These are phyloP conservation scores for Leccinum subfulvum DNA, from an alignment of 1,284 basidiomycete species.

Conservation along the genomic window DNA sequence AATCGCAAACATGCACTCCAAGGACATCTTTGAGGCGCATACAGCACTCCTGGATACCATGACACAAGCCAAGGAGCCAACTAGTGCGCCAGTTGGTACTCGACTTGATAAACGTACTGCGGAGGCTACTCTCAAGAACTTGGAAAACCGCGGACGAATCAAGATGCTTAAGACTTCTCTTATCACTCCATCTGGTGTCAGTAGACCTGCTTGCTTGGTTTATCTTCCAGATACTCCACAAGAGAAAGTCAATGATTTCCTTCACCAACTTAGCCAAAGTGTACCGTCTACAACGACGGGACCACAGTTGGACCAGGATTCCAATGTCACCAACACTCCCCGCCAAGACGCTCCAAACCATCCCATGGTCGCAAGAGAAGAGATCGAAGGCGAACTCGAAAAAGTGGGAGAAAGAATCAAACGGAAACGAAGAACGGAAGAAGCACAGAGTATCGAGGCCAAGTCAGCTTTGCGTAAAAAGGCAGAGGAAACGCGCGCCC, in stretches of 20 bases:
- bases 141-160: slow-evolving; percentile 63
- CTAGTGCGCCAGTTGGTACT: slow-evolving; percentile 65
- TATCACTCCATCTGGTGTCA: slow-evolving; percentile 50
- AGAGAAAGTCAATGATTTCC: slow-evolving; percentile 51
- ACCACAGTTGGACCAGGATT: slow-evolving; percentile 45
- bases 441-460: slow-evolving; percentile 41
- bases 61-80: slow-evolving; percentile 55
- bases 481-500: slow-evolving; percentile 51
- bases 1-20: slow-evolving; percentile 61
- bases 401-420: slow-evolving; percentile 38
- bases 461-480: slow-evolving; percentile 54
- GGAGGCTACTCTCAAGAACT: slow-evolving; percentile 51
- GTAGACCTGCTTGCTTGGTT: slow-evolving; percentile 54
- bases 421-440: slow-evolving; percentile 29
- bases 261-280: slow-evolving; percentile 48
- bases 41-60: slow-evolving; percentile 55
- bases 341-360: slow-evolving; percentile 45
- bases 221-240: slow-evolving; percentile 57
- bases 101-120: slow-evolving; percentile 74
- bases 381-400: slow-evolving; percentile 43
- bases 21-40: slow-evolving; percentile 67
- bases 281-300: slow-evolving; percentile 34
- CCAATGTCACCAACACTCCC: slow-evolving; percentile 58
- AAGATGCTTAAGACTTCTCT: slow-evolving; percentile 64
- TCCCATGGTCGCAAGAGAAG: slow-evolving; percentile 41